These are phyloP conservation scores for Ephemerocybe angulata DNA, from an alignment of 768 basidiomycete genomes.

Conservation along the genomic window DNA sequence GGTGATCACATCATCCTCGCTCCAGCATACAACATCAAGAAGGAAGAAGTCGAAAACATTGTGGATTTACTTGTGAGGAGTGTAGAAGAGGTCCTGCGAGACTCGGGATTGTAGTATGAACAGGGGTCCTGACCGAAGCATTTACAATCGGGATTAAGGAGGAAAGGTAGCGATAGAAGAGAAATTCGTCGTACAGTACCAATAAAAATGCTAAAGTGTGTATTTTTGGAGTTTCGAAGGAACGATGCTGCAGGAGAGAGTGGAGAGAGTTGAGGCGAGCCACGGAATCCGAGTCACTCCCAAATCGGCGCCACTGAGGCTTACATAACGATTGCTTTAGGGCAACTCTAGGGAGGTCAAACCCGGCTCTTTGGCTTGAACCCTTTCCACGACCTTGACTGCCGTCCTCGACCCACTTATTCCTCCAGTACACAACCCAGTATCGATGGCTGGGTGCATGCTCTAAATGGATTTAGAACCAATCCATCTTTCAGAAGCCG, in stretches of 20 bases:
- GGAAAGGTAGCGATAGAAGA: too few species aligned
- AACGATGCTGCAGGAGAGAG: too few species aligned
- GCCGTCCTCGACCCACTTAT: slow-evolving; percentile 23
- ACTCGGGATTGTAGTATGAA: slow-evolving; percentile 24
- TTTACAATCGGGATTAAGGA: too few species aligned
- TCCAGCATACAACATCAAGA: slow-evolving; percentile 77
- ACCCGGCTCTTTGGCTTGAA: slow-evolving; percentile 24
- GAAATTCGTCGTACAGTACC: too few species aligned
- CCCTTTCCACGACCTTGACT: slow-evolving; percentile 27
- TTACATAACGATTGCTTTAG: slow-evolving; percentile 45
- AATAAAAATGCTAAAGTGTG: too few species aligned
- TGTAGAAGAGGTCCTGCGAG: slow-evolving; percentile 59
- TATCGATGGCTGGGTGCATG: slow-evolving; percentile 85
- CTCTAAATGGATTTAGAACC: slow-evolving; percentile 91
- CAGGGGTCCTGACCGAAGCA: too few species aligned
- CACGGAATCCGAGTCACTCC: slow-evolving; percentile 1
- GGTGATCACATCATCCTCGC: slow-evolving; percentile 73
- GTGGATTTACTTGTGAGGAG: slow-evolving; percentile 62
- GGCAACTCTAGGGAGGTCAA: slow-evolving; percentile 31
- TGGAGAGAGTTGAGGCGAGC: too few species aligned
- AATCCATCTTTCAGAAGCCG: slow-evolving; percentile 67
- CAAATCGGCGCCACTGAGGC: slow-evolving; percentile 37
- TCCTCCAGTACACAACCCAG: slow-evolving; percentile 36
- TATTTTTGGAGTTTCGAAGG: too few species aligned
- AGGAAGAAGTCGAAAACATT: slow-evolving; percentile 65